These are phyloP conservation scores for Corylus heterophylla DNA, from an alignment of 306 rosid genomes.

Conservation along the genomic window DNA sequence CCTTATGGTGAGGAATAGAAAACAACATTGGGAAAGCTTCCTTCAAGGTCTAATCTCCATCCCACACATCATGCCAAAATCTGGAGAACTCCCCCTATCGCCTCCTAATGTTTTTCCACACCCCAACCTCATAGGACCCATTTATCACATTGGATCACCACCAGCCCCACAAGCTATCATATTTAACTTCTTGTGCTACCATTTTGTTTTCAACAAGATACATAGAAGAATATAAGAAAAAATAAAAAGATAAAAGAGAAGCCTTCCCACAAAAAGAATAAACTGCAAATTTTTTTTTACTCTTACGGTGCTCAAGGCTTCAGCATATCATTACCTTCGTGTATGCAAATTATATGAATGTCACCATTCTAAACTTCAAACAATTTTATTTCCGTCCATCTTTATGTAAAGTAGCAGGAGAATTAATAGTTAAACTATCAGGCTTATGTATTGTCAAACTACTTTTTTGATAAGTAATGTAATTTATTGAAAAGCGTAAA, in stretches of 20 bases:
- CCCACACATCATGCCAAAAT: no score
- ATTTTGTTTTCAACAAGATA: neutral
- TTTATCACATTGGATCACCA: no score
- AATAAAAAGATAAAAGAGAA: neutral
- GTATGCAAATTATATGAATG: neutral
- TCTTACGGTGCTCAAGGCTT: neutral
- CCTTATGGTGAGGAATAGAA: no score
- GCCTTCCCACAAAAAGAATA: neutral
- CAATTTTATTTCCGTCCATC: neutral
- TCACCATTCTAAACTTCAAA: neutral
- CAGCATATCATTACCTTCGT: neutral
- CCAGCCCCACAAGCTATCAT: no score
- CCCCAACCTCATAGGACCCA: no score
- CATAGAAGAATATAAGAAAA: neutral
- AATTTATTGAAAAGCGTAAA: no score
- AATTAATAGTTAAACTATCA: neutral
- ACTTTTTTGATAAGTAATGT: no score
- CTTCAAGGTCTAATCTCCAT: no score
- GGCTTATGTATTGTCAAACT: neutral
- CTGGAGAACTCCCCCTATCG: no score
- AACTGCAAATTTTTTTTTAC: neutral
- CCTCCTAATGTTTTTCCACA: no score
- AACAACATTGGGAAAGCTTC: no score
- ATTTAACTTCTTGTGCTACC: neutral
- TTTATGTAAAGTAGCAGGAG: neutral